These are phyloP conservation scores for Tricholoma bakamatsutake DNA, from an alignment of 768 basidiomycete species.

Conservation along the genomic window DNA sequence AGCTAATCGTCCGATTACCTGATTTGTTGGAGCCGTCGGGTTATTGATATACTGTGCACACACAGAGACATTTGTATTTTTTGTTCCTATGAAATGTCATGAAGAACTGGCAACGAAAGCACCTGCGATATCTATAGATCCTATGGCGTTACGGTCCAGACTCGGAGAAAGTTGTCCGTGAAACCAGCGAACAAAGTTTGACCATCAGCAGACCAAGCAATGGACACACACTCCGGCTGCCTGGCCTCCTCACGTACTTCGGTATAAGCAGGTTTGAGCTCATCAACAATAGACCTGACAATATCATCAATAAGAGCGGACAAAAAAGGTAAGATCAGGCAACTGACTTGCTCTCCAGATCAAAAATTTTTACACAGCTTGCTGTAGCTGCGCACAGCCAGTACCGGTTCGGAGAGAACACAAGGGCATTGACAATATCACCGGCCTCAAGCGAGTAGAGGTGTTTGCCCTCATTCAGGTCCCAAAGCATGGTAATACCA, in stretches of 20 bases:
- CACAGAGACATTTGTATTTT: constrained; percentile 24
- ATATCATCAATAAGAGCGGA: constrained; percentile 1
- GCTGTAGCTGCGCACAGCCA: constrained; percentile 99
- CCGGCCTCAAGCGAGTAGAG: constrained; percentile 99
- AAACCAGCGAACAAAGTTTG: constrained; percentile 97
- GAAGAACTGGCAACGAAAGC: constrained; percentile 13
- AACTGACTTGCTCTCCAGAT: constrained; percentile 96
- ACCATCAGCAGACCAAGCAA: constrained; percentile 98
- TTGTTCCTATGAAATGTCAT: constrained; percentile 18
- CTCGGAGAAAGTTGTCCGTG: constrained; percentile 90
- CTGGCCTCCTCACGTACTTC: constrained; percentile 66
- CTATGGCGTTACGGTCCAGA: constrained; percentile 80
- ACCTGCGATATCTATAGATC: constrained; percentile 20
- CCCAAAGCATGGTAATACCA: constrained; percentile 99
- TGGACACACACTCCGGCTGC: constrained; percentile 90
- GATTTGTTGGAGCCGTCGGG: background rate
- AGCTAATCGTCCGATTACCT: constrained; percentile 21
- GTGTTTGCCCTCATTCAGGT: constrained; percentile 99
- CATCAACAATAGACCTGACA: constrained; percentile 90
- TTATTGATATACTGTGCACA: constrained; percentile 2
- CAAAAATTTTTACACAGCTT: constrained; percentile 98
- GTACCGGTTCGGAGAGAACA: constrained; percentile 99
- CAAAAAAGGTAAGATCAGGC: background rate
- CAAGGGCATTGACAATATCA: constrained; percentile 97
- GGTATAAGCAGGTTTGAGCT: constrained; percentile 93